Conservation (phyloP, 1,139 yeast genomes). For the Kodamaea plutei region DNA sequence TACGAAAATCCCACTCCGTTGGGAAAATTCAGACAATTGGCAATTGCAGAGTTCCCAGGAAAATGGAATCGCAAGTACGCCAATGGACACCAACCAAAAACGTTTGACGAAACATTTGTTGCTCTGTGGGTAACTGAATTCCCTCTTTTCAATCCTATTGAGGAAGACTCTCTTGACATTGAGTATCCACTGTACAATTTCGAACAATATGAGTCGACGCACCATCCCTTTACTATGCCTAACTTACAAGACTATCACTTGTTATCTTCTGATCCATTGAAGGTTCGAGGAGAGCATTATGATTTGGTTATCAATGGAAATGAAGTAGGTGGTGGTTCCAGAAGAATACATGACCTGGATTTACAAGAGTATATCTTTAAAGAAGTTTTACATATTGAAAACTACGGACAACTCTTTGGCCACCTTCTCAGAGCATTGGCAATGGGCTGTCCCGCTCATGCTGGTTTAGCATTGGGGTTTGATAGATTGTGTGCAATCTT, state of each 20-base stretch:
- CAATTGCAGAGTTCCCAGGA: constrained; percentile 51
- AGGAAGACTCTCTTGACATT: constrained; percentile 21
- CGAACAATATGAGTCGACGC: constrained; percentile 61
- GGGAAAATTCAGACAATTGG: constrained; percentile 78
- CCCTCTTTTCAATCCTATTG: constrained; percentile 82
- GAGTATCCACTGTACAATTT: constrained; percentile 61
- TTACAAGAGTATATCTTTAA: constrained; percentile 70
- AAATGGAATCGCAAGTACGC: constrained; percentile 46
- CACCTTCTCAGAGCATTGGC: constrained; percentile 78
- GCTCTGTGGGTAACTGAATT: constrained; percentile 87
- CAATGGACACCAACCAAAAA: constrained; percentile 17
- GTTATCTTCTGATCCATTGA: constrained; percentile 53
- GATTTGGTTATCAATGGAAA: constrained; percentile 93
- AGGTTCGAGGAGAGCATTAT: constrained; percentile 87
- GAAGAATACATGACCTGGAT: constrained; percentile 84
- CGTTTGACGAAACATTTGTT: constrained; percentile 43
- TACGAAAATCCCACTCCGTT: constrained; percentile 96
- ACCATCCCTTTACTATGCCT: constrained; percentile 97
- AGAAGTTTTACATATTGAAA: constrained; percentile 48
- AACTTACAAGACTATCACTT: constrained; percentile 60
- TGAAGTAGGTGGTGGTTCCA: constrained; percentile 95
- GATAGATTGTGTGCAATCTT: constrained; percentile 93
- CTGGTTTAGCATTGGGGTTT: constrained; percentile 93
- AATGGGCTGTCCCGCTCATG: constrained; percentile 98
- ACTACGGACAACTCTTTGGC: constrained; percentile 70